Conservation (phyloP, 2,329 filamentous ascomycete species). For the Hyphodiscus sp. region DNA sequence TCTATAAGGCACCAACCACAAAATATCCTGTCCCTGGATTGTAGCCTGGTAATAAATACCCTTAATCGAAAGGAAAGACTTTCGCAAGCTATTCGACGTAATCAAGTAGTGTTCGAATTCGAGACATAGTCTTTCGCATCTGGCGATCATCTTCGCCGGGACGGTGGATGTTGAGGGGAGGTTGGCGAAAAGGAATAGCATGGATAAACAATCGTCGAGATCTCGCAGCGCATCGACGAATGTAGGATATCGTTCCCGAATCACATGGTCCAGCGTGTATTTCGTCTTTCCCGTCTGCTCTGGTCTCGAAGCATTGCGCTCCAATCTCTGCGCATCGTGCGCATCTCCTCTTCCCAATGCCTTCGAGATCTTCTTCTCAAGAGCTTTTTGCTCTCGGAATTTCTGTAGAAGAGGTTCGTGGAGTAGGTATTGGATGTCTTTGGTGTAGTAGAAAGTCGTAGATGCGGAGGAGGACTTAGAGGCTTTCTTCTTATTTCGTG, state of each 20-base stretch:
- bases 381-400: slow-evolving; percentile 93
- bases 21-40: slow-evolving; percentile 91
- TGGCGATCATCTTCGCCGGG: slow-evolving; percentile 89
- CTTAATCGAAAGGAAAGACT: slow-evolving; percentile 97
- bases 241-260: slow-evolving; percentile 96
- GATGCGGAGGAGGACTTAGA: slow-evolving; percentile 83
- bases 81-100: slow-evolving; percentile 80
- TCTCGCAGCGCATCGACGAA: slow-evolving; percentile 92
- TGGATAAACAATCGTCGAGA: slow-evolving; percentile 91
- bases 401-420: slow-evolving; percentile 92
- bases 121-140: slow-evolving; percentile 85
- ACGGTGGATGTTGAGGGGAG: slow-evolving; percentile 85
- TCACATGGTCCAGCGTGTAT: slow-evolving; percentile 91
- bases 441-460: slow-evolving; percentile 87
- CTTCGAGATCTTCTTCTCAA: slow-evolving; percentile 95
- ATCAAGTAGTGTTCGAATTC: slow-evolving; percentile 99
- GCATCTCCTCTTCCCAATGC: slow-evolving; percentile 90
- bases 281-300: slow-evolving; percentile 87
- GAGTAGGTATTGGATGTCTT: slow-evolving; percentile 96
- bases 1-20: slow-evolving; percentile 96
- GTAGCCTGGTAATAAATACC: slow-evolving; percentile 99
- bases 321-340: slow-evolving; percentile 77
- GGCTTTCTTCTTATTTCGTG: slow-evolving; percentile 93
- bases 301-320: slow-evolving; percentile 77
- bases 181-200: slow-evolving; percentile 96